Base-by-base conservation (phyloP, 441 rosid genomes). In the Metrosideros polymorpha region DNA sequence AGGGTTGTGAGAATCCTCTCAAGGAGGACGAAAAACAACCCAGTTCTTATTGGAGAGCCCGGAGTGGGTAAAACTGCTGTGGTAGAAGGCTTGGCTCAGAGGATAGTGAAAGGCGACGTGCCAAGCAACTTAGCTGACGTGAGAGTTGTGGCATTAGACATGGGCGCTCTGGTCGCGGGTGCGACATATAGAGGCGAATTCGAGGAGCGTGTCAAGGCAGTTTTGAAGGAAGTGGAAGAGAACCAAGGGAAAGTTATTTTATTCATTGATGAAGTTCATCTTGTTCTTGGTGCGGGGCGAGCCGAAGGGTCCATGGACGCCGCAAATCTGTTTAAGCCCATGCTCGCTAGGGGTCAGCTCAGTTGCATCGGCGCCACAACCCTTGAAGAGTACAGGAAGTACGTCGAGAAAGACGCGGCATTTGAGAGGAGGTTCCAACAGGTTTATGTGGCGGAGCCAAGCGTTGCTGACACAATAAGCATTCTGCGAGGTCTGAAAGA, bases 311-410 rank as follows among this genome's bases (percentile, higher is more conserved):
- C 99, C 0, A 97, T 94, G 98, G 99, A 97, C 90, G 99, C 98
- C 25, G 99, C 99, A 1, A 97, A 97, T 85, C 92, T 97, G 55
- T 94, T 97, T 71, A 97, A 97, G 93, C 99, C 99, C 1, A 96
- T 96, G 99, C 95, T 97, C 85, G 99, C 99, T 53, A 92, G 99
- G 89, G 99, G 99, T n/a, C 99, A 96, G 90, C 96, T 97, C 27
- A 91, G 99, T 45, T 97, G 99, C 83, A 96, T 97, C 42, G 99
- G 98, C 12, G 98, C 99, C 35, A 97, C 99, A 3, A 96, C 99
- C 1, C 91, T 97, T 10, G 94, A 96, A 83, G 99, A 96, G 85
- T 97, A 97, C n/a, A 92, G 98, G 87, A 97, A 97, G 86, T 94
- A 97, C 83, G 98, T 95, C 52, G 99, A 97, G 94, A 97, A 95